Evolutionary conservation across 1,139 yeast genomes (phyloP).

Genomic region (Saccharomyces hybrid): DNA sequence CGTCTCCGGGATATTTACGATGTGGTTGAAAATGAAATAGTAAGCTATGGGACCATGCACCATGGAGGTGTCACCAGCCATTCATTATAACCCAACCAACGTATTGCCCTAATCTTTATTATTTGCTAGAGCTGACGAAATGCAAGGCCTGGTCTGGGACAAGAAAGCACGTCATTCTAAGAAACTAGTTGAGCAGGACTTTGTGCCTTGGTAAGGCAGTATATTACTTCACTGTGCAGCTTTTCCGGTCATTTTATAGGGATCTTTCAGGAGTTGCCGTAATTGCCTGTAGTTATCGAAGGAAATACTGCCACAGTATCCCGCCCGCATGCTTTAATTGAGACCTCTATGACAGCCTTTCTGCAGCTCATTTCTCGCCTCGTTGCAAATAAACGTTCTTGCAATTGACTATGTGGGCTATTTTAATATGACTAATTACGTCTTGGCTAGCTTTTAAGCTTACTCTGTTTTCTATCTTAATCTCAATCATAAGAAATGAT

Average conservation of each 20-base stretch:
- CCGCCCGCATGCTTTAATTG: background rate
- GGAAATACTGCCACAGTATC: background rate
- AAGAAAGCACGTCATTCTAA: background rate
- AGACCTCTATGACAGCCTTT: background rate
- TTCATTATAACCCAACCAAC: background rate
- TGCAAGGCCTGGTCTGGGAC: background rate
- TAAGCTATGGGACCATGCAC: background rate
- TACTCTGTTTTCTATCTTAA: background rate
- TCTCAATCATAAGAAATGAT: background rate
- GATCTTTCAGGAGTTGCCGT: background rate
- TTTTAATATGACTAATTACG: background rate
- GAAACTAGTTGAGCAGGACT: background rate
- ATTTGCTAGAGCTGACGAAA: background rate
- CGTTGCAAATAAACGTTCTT: background rate
- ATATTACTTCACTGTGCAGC: background rate
- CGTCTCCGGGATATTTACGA: background rate
- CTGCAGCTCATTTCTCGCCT: background rate
- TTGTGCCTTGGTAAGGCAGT: background rate
- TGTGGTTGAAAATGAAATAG: background rate
- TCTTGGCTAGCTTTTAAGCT: background rate
- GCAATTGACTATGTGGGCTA: background rate
- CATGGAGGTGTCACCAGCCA: background rate
- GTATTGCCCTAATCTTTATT: background rate
- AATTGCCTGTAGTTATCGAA: no score
- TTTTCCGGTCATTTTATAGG: background rate